phyloP scores from a whole-genome alignment of 2,329 filamentous ascomycete species.

The Sordariomycetes sp. region DNA sequence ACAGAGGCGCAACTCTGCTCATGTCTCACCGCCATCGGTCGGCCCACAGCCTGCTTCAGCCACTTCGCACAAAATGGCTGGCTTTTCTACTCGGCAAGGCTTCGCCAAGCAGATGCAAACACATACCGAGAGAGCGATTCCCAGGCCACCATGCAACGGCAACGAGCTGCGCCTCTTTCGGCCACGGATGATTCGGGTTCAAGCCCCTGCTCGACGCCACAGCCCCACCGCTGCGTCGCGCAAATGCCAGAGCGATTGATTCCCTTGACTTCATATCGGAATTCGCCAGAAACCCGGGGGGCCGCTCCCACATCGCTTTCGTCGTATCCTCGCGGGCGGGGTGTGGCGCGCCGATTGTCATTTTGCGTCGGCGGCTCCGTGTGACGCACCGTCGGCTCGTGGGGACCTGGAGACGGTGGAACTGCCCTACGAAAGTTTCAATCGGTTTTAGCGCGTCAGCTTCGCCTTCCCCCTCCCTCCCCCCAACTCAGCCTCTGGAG shows the following conservation, averaged over 20 bases:
- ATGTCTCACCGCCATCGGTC: too few species aligned
- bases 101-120: not conserved
- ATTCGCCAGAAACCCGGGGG: not conserved
- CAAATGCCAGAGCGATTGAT: too few species aligned
- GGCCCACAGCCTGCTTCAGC: not conserved
- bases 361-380: not conserved
- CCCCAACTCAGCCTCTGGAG: too few species aligned
- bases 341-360: not conserved
- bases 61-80: not conserved
- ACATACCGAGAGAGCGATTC: not conserved
- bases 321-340: not conserved
- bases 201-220: not conserved
- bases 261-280: too few species aligned
- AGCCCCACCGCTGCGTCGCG: not conserved
- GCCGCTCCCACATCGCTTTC: not conserved
- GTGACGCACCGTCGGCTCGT: not conserved
- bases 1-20: too few species aligned
- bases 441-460: too few species aligned
- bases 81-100: not conserved
- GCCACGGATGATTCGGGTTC: not conserved
- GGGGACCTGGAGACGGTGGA: too few species aligned
- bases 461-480: too few species aligned
- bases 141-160: not conserved
- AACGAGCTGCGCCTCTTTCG: not conserved
- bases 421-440: too few species aligned